Percentiles rank a stretch among this genome's conserved stretches.
These are phyloP conservation scores for Colletotrichum spaethianum DNA, from an alignment of 2,329 filamentous ascomycete species.

Conservation along the genomic window DNA sequence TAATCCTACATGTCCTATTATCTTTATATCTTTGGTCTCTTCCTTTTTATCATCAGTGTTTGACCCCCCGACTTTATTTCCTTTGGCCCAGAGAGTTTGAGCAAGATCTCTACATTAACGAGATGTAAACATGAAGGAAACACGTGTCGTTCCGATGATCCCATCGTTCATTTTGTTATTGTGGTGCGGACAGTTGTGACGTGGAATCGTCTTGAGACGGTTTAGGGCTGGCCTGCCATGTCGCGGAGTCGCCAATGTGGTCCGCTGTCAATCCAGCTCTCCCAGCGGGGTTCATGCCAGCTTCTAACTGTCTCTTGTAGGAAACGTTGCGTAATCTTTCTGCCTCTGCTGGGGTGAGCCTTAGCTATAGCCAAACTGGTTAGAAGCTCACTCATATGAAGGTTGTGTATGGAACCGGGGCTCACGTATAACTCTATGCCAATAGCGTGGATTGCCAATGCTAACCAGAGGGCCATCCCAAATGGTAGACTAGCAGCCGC, in stretches of 20 bases:
- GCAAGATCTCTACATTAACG: too few species aligned
- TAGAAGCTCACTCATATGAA: neutral
- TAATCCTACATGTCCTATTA: too few species aligned
- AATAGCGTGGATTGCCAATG: conserved; percentile 39
- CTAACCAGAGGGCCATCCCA: conserved; percentile 63
- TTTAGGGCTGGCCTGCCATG: conserved; percentile 19
- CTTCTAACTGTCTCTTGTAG: conserved; percentile 68
- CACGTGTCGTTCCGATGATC: neutral
- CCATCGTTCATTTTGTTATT: neutral
- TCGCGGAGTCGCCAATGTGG: conserved; percentile 53
- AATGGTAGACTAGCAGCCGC: conserved; percentile 62
- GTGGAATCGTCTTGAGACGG: neutral
- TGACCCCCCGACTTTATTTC: too few species aligned
- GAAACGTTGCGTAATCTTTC: conserved; percentile 65
- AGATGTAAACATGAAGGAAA: too few species aligned
- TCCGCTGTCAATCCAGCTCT: conserved; percentile 59
- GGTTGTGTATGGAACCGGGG: neutral
- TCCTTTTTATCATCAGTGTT: too few species aligned
- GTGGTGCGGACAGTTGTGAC: neutral
- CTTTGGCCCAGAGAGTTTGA: too few species aligned
- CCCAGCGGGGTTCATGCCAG: conserved; percentile 63
- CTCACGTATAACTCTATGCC: conserved; percentile 47
- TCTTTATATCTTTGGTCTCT: too few species aligned
- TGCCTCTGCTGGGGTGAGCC: conserved; percentile 64
- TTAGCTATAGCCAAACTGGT: conserved; percentile 52